Evolutionary conservation across 75 land plant species (phyloP).

Genomic region (Ceratopteris richardii): DNA sequence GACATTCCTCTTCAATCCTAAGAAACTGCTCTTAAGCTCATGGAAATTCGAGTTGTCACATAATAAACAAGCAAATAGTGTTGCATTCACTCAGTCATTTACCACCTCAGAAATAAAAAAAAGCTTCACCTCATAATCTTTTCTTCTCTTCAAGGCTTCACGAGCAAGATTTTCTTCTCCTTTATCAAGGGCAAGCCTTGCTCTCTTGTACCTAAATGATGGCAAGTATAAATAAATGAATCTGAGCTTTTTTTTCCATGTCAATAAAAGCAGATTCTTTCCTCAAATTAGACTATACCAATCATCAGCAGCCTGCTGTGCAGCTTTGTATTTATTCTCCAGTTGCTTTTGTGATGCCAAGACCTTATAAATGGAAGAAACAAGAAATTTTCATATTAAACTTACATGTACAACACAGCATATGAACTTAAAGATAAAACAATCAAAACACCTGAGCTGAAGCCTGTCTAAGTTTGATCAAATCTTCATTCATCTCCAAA

Average conservation of each 20-base stretch:
- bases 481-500: conserved; percentile 95
- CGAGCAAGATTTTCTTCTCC: conserved; percentile 98
- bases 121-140: conserved; percentile 73
- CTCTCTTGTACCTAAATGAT: conserved; percentile 61
- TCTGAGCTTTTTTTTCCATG: too few species aligned
- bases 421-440: neutral
- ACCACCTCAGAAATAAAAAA: too few species aligned
- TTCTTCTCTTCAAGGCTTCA: conserved; percentile 91
- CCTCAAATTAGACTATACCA: conserved; percentile 47
- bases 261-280: too few species aligned
- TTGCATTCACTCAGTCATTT: too few species aligned
- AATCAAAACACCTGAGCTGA: conserved; percentile 72
- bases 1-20: too few species aligned
- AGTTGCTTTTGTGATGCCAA: conserved; percentile 93
- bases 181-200: conserved; percentile 88
- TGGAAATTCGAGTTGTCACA: too few species aligned
- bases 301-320: conserved; percentile 78
- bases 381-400: neutral
- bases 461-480: conserved; percentile 93
- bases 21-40: too few species aligned
- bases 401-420: too few species aligned
- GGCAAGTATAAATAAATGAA: too few species aligned
- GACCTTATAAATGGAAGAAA: conserved; percentile 35
- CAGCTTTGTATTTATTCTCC: conserved; percentile 87
- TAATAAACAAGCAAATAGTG: too few species aligned